Evolutionary conservation across 352 stramenopile genomes (phyloP).

Genomic region (Phytophthora kernoviae): DNA sequence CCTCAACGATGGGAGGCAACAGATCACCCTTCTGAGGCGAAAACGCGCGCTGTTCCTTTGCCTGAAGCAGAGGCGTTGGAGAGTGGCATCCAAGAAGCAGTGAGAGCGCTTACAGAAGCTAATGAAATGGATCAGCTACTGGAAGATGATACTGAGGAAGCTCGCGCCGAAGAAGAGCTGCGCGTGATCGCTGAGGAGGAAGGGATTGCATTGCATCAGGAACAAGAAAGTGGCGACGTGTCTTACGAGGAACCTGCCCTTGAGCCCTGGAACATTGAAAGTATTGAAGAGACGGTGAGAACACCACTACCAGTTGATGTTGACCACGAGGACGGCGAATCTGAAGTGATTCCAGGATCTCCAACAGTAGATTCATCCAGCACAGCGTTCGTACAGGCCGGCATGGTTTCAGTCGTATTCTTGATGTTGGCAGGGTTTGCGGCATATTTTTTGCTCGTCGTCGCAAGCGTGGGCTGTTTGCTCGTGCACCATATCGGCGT

Average conservation of each 20-base stretch:
- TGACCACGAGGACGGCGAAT: background rate
- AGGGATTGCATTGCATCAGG: conserved; percentile 21
- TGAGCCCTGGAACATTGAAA: background rate
- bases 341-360: background rate
- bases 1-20: background rate
- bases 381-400: conserved; percentile 16
- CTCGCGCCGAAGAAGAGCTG: conserved; percentile 36
- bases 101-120: conserved; percentile 1
- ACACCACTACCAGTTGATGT: background rate
- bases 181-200: conserved; percentile 35
- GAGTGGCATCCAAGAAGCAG: conserved; percentile 8
- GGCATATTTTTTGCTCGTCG: conserved; percentile 31
- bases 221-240: conserved; percentile 2
- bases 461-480: conserved; percentile 22
- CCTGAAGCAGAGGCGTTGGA: conserved; percentile 1
- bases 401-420: conserved; percentile 26
- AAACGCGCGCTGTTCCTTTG: conserved; percentile 6
- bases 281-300: conserved; percentile 1
- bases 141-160: conserved; percentile 25
- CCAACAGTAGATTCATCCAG: background rate
- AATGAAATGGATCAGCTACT: conserved; percentile 19
- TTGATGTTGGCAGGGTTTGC: conserved; percentile 25
- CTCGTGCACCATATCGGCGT: conserved; percentile 10
- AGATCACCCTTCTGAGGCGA: conserved; percentile 2
- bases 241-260: background rate